Conservation (phyloP, 2,329 filamentous ascomycete genomes). For the Cryphonectria naterciae region DNA sequence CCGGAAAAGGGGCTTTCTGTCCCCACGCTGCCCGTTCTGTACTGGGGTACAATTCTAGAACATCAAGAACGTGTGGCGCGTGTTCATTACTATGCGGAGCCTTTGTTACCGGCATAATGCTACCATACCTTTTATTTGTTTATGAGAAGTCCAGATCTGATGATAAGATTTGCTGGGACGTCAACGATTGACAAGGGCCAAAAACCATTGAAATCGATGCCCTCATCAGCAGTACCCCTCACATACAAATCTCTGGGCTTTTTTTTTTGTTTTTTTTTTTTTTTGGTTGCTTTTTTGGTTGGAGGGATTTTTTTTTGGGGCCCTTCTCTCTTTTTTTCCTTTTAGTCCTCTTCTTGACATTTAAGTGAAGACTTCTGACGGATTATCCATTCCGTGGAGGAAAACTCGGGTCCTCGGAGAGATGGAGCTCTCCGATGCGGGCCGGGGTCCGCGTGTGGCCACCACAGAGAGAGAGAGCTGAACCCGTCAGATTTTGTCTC, state of each 20-base stretch:
- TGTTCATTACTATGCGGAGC: too few relatives aligned
- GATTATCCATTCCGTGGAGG: neutral
- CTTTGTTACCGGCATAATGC: neutral
- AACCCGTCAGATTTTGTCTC: neutral
- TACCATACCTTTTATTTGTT: neutral
- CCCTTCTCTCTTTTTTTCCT: neutral
- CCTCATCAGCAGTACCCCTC: neutral
- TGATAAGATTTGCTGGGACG: neutral
- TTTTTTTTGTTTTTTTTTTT: too few relatives aligned
- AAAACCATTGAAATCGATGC: neutral
- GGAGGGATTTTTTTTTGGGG: too few relatives aligned
- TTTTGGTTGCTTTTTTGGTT: too few relatives aligned
- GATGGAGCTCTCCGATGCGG: constrained; percentile 10
- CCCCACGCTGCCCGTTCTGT: neutral
- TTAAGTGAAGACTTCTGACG: neutral
- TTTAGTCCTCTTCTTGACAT: too few relatives aligned
- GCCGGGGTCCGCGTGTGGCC: neutral
- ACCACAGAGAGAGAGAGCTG: neutral
- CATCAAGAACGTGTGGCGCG: neutral
- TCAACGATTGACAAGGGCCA: neutral
- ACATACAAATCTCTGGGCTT: neutral
- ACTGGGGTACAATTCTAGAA: neutral
- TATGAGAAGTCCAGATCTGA: neutral
- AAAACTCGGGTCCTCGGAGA: constrained; percentile 5
- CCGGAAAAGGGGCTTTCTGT: neutral